Evolutionary conservation across 2,329 filamentous ascomycete genomes (phyloP).

Genomic region (Chrysosporium keratinophilum): DNA sequence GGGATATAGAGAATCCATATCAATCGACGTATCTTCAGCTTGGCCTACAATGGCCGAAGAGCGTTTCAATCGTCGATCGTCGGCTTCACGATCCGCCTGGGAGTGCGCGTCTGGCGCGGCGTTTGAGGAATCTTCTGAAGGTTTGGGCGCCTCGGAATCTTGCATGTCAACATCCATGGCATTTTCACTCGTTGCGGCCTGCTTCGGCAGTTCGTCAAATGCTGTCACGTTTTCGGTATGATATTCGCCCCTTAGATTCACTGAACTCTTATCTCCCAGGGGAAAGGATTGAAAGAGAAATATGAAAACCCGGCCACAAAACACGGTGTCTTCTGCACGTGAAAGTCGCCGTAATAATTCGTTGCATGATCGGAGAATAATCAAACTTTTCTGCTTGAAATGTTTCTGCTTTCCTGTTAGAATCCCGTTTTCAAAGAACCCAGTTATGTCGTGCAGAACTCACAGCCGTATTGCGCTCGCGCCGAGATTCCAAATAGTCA

Average conservation of each 20-base stretch:
- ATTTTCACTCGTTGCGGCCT: slow-evolving; percentile 33
- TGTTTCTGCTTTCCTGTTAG: slow-evolving; percentile 40
- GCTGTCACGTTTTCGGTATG: slow-evolving; percentile 89
- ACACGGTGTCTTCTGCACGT: slow-evolving; percentile 92
- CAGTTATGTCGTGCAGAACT: slow-evolving; percentile 20
- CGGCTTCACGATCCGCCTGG: slow-evolving; percentile 15
- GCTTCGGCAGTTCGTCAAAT: slow-evolving; percentile 53
- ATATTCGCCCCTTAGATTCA: slow-evolving; percentile 91
- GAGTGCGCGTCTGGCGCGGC: slow-evolving; percentile 16
- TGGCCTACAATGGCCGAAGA: background rate
- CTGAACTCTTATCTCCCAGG: slow-evolving; percentile 89
- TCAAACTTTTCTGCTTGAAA: slow-evolving; percentile 72
- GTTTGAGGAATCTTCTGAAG: background rate
- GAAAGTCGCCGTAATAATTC: slow-evolving; percentile 87
- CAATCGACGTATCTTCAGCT: slow-evolving; percentile 38
- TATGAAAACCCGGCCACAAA: slow-evolving; percentile 95
- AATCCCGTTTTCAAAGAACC: background rate
- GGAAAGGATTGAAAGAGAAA: slow-evolving; percentile 98
- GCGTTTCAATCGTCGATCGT: slow-evolving; percentile 13
- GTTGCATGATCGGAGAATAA: slow-evolving; percentile 90
- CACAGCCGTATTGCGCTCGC: slow-evolving; percentile 75
- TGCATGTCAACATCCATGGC: slow-evolving; percentile 59
- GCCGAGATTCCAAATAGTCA: slow-evolving; percentile 85
- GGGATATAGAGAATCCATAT: slow-evolving; percentile 68
- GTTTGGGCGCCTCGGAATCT: slow-evolving; percentile 25